Conservation (phyloP, 768 basidiomycete species). For the Coprinellus micaceus region DNA sequence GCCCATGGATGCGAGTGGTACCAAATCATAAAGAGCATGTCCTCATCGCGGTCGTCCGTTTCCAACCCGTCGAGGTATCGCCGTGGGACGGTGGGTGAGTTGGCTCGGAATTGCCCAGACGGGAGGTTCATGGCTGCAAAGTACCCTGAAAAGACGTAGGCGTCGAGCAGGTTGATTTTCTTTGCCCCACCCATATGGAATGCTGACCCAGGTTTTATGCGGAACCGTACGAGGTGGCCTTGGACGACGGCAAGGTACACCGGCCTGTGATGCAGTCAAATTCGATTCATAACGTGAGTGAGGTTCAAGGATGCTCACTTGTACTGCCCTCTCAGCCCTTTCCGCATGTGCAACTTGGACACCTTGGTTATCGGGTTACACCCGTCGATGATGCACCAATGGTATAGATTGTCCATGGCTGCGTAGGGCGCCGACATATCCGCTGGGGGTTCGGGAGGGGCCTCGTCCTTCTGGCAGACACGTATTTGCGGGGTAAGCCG, state of each 20-base stretch:
- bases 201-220: slow-evolving; percentile 52
- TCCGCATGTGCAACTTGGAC: slow-evolving; percentile 70
- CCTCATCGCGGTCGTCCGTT: slow-evolving; percentile 82
- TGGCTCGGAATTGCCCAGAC: slow-evolving; percentile 57
- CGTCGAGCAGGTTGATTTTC: slow-evolving; percentile 63
- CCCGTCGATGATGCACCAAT: slow-evolving; percentile 81
- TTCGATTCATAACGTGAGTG: background rate
- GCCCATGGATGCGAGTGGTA: slow-evolving; percentile 44
- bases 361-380: slow-evolving; percentile 74
- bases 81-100: slow-evolving; percentile 51
- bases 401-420: slow-evolving; percentile 65
- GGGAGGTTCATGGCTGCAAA: slow-evolving; percentile 67
- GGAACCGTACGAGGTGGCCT: slow-evolving; percentile 72
- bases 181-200: slow-evolving; percentile 55
- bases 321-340: slow-evolving; percentile 72
- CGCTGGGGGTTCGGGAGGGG: slow-evolving; percentile 47
- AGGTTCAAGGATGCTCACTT: slow-evolving; percentile 47
- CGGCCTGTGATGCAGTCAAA: slow-evolving; percentile 42
- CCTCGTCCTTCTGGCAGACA: slow-evolving; percentile 36
- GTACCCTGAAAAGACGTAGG: slow-evolving; percentile 86
- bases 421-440: slow-evolving; percentile 53
- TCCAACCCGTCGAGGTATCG: slow-evolving; percentile 90
- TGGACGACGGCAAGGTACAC: slow-evolving; percentile 71
- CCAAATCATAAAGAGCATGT: slow-evolving; percentile 82
- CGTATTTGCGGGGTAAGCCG: slow-evolving; percentile 57